phyloP scores from a whole-genome alignment of 768 basidiomycete species.

The Cyclocybe cylindracea region DNA sequence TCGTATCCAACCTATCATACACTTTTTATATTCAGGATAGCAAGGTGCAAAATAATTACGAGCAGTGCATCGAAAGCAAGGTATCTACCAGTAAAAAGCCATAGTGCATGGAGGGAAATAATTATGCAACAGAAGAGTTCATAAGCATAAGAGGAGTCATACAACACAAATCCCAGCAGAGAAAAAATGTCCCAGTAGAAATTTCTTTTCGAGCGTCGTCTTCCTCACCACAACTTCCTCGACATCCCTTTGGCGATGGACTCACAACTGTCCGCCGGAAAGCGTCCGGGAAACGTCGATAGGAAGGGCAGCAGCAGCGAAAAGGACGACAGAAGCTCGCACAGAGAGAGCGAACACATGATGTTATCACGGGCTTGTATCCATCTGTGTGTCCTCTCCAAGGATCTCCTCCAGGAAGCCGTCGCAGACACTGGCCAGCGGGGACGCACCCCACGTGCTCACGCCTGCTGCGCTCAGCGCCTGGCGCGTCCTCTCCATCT shows the following conservation, averaged over 20 bases:
- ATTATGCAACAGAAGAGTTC: conserved; percentile 3
- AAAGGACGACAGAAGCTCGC: no score
- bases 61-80: no score
- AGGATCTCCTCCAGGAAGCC: conserved; percentile 71
- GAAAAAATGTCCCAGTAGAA: conserved; percentile 11
- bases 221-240: conserved; percentile 4
- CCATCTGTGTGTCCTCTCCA: conserved; percentile 24
- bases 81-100: no score
- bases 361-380: conserved; percentile 21
- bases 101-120: not conserved
- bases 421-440: conserved; percentile 55
- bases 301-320: conserved; percentile 5
- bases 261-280: conserved; percentile 1
- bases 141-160: conserved; percentile 5
- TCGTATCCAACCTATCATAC: conserved; percentile 4
- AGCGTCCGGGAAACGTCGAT: conserved; percentile 9
- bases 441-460: conserved; percentile 58
- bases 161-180: conserved; percentile 2
- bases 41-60: no score
- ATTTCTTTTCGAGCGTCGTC: conserved; percentile 3
- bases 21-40: no score
- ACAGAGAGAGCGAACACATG: no score
- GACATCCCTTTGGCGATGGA: conserved; percentile 7
- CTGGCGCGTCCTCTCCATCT: conserved; percentile 57
- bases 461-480: conserved; percentile 34